Evolutionary conservation across 345 rosid genomes (phyloP).

Genomic region (Acer campestre): DNA sequence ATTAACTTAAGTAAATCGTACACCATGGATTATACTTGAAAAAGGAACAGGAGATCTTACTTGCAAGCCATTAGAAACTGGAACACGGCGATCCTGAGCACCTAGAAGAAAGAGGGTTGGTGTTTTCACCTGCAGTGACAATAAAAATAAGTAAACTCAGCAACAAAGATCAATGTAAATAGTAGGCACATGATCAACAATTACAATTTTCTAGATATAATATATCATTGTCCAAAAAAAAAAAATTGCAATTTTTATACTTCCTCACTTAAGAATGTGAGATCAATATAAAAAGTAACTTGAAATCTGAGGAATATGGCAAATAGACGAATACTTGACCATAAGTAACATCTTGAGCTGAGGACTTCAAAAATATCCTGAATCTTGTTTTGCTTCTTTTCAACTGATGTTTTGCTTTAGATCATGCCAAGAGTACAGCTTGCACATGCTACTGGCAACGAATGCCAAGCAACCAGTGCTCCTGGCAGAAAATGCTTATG

Average conservation of each 20-base stretch:
- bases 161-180: not conserved
- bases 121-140: conserved; percentile 72
- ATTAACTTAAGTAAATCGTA: not conserved
- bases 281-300: not conserved
- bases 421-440: too few relatives aligned
- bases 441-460: too few relatives aligned
- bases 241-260: not conserved
- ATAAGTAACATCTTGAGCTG: too few relatives aligned
- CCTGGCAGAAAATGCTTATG: not conserved
- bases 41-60: conserved; percentile 39
- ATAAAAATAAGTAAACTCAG: not conserved
- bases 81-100: conserved; percentile 87
- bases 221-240: not conserved
- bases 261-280: not conserved
- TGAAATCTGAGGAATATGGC: not conserved
- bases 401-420: too few relatives aligned
- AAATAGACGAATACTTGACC: not conserved
- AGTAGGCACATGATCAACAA: not conserved
- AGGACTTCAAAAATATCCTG: too few relatives aligned
- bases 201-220: not conserved
- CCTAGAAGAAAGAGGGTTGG: conserved; percentile 84
- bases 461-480: too few relatives aligned
- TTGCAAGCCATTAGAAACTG: conserved; percentile 77
- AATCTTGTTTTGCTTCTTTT: too few relatives aligned
- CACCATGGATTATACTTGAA: conserved; percentile 2